These are phyloP conservation scores for Pisolithus sp. DNA, from an alignment of 768 basidiomycete genomes.

Conservation along the genomic window DNA sequence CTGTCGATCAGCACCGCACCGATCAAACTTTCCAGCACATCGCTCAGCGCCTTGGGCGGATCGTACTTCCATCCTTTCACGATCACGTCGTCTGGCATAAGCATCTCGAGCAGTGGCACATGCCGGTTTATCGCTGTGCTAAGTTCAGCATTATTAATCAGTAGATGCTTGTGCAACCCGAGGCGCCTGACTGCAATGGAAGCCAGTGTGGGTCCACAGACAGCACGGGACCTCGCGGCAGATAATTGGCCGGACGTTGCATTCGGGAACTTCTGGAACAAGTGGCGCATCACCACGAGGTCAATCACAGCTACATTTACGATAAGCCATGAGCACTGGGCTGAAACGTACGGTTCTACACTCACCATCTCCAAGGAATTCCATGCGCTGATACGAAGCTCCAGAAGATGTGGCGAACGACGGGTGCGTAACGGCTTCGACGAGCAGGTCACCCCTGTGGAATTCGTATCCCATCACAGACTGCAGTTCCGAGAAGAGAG, in stretches of 20 bases:
- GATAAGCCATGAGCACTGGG: constrained; percentile 3
- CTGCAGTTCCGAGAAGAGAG: constrained; percentile 52
- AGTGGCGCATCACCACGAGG: constrained; percentile 63
- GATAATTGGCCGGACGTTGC: constrained; percentile 77
- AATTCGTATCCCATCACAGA: constrained; percentile 66
- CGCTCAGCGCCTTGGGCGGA: constrained; percentile 80
- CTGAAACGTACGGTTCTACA: constrained; percentile 1
- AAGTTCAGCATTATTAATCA: constrained; percentile 65
- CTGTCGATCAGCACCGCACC: constrained; percentile 82
- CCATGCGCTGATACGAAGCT: constrained; percentile 77
- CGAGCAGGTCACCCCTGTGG: constrained; percentile 49
- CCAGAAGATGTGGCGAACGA: constrained; percentile 52
- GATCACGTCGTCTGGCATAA: constrained; percentile 57
- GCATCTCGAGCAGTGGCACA: constrained; percentile 50
- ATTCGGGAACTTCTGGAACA: constrained; percentile 61
- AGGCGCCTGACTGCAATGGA: constrained; percentile 61
- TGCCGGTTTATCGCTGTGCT: constrained; percentile 57
- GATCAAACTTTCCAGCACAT: constrained; percentile 78
- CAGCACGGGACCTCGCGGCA: constrained; percentile 59
- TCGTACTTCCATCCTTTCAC: constrained; percentile 72
- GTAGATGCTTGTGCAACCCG: constrained; percentile 59
- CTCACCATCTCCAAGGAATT: constrained; percentile 87
- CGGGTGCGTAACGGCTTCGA: constrained; percentile 84
- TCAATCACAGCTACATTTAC: constrained; percentile 54
- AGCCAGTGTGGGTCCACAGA: constrained; percentile 71